These are phyloP conservation scores for Kluyveromyces marxianus DNA, from an alignment of 1,139 yeast genomes.

Conservation along the genomic window DNA sequence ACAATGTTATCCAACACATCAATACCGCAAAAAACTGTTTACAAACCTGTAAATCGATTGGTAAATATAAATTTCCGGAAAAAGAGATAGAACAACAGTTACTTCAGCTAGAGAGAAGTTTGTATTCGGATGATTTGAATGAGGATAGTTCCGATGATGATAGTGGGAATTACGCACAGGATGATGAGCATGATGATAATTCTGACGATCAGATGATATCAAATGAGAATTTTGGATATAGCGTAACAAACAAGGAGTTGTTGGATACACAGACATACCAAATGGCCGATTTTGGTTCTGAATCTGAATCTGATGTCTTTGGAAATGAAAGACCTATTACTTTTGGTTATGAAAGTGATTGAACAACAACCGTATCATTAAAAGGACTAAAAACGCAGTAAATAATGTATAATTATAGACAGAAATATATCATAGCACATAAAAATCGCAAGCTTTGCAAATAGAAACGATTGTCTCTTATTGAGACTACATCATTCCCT, in stretches of 20 bases:
- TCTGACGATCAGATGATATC: background rate
- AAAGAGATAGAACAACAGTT: slow-evolving; percentile 18
- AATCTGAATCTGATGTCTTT: slow-evolving; percentile 4
- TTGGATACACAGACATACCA: slow-evolving; percentile 1
- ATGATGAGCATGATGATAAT: background rate
- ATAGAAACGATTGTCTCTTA: background rate
- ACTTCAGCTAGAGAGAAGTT: slow-evolving; percentile 15
- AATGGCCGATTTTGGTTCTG: slow-evolving; percentile 1
- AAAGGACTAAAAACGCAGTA: too few species aligned
- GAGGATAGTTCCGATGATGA: background rate
- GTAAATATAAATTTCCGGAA: slow-evolving; percentile 16
- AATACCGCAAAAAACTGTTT: slow-evolving; percentile 17
- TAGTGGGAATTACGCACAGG: background rate
- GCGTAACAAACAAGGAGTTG: background rate
- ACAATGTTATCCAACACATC: slow-evolving; percentile 20
- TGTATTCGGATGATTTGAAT: slow-evolving; percentile 7
- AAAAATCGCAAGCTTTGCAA: background rate
- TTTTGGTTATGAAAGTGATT: slow-evolving; percentile 3
- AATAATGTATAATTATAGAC: background rate
- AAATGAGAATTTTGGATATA: too few species aligned
- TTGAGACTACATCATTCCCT: background rate
- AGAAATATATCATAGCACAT: background rate
- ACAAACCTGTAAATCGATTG: slow-evolving; percentile 15
- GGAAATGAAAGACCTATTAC: background rate
- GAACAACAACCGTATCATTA: background rate